Percentiles rank a stretch among this genome's conserved stretches.
Evolutionary conservation across 768 basidiomycete species (phyloP).

Genomic region (Dacryopinax primogenitus): DNA sequence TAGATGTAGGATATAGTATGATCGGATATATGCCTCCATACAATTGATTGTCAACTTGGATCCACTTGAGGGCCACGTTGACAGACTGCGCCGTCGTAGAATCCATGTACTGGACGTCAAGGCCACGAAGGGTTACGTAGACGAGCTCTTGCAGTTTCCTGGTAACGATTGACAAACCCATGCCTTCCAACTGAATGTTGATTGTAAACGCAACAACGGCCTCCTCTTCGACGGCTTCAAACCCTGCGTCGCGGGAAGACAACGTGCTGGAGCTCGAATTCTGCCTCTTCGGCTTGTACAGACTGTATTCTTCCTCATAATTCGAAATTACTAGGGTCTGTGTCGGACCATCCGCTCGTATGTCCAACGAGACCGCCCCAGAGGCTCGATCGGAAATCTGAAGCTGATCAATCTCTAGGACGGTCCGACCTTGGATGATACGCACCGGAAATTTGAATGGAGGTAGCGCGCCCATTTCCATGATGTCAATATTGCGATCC

Average conservation of each 20-base stretch:
- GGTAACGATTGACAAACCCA: constrained; percentile 87
- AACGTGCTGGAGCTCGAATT: constrained; percentile 54
- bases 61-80: constrained; percentile 64
- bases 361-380: constrained; percentile 74
- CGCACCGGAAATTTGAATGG: constrained; percentile 77
- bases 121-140: constrained; percentile 62
- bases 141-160: constrained; percentile 76
- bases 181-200: constrained; percentile 67
- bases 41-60: constrained; percentile 95
- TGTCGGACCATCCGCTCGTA: constrained; percentile 73
- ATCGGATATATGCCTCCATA: constrained; percentile 94
- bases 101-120: constrained; percentile 75
- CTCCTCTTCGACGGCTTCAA: constrained; percentile 71
- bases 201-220: constrained; percentile 51
- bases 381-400: constrained; percentile 36
- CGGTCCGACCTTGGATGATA: constrained; percentile 11
- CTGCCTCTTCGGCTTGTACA: constrained; percentile 72
- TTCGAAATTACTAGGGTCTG: constrained; percentile 79
- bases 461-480: constrained; percentile 86
- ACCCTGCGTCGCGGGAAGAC: constrained; percentile 40
- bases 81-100: constrained; percentile 68
- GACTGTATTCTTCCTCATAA: constrained; percentile 70
- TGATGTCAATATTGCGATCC: constrained; percentile 65
- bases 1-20: constrained; percentile 83
- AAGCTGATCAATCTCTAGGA: constrained; percentile 24